Conservation (phyloP, 345 rosid species). For the Carallia pectinifolia region DNA sequence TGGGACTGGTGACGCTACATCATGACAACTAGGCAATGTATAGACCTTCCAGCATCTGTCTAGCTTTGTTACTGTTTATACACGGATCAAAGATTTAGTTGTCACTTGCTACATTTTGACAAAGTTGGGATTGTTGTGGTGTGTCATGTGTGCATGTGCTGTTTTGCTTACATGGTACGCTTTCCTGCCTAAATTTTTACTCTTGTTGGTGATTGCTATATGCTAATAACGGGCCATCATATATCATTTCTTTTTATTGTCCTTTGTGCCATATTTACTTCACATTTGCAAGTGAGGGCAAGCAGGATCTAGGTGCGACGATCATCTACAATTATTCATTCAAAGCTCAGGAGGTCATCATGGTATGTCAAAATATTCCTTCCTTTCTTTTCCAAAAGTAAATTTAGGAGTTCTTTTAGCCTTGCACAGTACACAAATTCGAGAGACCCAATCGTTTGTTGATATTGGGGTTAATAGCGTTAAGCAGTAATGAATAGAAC, state of each 20-base stretch:
- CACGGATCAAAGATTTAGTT: not conserved
- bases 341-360: slow-evolving; percentile 3
- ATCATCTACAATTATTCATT: not conserved
- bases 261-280: not conserved
- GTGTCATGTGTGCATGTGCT: no score
- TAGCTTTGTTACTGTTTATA: slow-evolving; percentile 5
- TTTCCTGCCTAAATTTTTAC: no score
- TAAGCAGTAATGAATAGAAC: no score
- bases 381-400: no score
- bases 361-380: slow-evolving; percentile 24
- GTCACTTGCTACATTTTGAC: not conserved
- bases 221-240: no score
- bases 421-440: not conserved
- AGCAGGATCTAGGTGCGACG: not conserved
- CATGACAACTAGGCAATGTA: slow-evolving; percentile 82
- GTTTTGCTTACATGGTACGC: no score
- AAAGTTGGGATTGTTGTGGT: no score
- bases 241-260: slow-evolving; percentile 1
- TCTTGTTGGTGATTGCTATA: no score
- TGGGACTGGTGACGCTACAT: slow-evolving; percentile 77
- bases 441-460: no score
- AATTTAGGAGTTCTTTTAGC: no score
- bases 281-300: slow-evolving; percentile 3
- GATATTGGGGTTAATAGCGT: no score
- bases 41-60: slow-evolving; percentile 6